These are phyloP conservation scores for Suhomyces choctaworum DNA, from an alignment of 1,139 yeast genomes.

Conservation along the genomic window DNA sequence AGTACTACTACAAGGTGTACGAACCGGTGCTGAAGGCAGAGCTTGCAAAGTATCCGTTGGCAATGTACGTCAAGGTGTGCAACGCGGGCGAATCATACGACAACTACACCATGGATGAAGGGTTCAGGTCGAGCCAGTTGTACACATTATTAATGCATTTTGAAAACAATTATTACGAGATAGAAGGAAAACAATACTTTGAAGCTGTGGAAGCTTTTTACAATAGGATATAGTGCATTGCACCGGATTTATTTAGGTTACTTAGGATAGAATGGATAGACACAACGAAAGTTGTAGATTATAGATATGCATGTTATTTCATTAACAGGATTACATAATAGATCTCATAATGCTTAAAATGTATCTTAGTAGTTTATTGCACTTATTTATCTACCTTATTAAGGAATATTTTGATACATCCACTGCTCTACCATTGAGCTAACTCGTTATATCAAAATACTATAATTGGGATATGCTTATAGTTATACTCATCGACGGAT, in stretches of 20 bases:
- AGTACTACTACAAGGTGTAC: conserved; percentile 55
- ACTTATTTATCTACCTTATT: no score
- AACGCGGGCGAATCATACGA: conserved; percentile 48
- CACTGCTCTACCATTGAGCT: no score
- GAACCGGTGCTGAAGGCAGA: conserved; percentile 55
- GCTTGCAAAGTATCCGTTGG: conserved; percentile 32
- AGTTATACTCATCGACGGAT: no score
- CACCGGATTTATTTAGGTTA: background rate
- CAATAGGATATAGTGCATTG: conserved; percentile 5
- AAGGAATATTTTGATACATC: no score
- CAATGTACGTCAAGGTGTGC: conserved; percentile 42
- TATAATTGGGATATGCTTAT: no score
- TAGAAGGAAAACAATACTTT: conserved; percentile 33
- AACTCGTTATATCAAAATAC: no score
- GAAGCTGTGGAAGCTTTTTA: conserved; percentile 36
- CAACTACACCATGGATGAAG: conserved; percentile 18
- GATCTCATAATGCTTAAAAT: no score
- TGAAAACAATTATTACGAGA: conserved; percentile 32
- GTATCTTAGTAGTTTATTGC: no score
- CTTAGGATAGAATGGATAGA: background rate
- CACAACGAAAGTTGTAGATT: no score
- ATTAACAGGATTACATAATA: no score
- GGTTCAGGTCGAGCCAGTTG: conserved; percentile 15
- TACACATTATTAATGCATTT: conserved; percentile 25
- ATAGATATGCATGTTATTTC: no score